These are phyloP conservation scores for Blastocystis sp. DNA, from an alignment of 352 stramenopile species.

Conservation along the genomic window DNA sequence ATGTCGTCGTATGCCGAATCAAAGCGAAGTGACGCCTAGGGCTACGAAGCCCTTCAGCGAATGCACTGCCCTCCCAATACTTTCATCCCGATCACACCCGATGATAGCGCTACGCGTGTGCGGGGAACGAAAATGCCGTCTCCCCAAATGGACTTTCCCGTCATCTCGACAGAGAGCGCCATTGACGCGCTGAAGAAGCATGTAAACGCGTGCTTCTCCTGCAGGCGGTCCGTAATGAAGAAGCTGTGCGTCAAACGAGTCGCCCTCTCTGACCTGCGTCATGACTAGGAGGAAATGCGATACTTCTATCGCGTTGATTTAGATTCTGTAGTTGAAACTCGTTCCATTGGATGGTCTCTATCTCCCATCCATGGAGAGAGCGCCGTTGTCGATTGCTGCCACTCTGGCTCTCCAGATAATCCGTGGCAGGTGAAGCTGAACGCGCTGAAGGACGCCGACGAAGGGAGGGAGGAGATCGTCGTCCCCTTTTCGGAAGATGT, in stretches of 20 bases:
- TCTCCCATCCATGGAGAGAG: constrained; percentile 11
- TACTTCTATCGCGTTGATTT: constrained; percentile 54
- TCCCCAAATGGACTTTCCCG: constrained; percentile 45
- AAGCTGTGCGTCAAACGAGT: too few species aligned
- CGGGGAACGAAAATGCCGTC: neutral
- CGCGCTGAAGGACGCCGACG: neutral
- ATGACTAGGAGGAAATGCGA: constrained; percentile 11
- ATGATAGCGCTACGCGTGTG: neutral
- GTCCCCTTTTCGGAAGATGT: neutral
- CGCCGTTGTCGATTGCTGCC: neutral
- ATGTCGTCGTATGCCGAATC: neutral
- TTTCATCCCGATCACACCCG: neutral
- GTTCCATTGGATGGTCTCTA: neutral
- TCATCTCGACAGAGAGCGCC: constrained; percentile 33
- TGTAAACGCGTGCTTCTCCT: neutral
- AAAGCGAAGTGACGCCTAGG: neutral
- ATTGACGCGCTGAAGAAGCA: neutral
- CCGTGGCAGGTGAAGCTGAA: neutral
- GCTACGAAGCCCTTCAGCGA: neutral
- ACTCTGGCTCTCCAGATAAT: neutral
- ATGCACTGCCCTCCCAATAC: neutral
- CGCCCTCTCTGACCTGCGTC: neutral
- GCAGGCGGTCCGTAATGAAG: constrained; percentile 7
- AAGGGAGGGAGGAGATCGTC: neutral
- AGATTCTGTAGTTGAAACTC: constrained; percentile 10